Evolutionary conservation across 345 rosid genomes (phyloP), one percentile per base, ranked within the genome.

Genomic region (Firmiana major): DNA sequence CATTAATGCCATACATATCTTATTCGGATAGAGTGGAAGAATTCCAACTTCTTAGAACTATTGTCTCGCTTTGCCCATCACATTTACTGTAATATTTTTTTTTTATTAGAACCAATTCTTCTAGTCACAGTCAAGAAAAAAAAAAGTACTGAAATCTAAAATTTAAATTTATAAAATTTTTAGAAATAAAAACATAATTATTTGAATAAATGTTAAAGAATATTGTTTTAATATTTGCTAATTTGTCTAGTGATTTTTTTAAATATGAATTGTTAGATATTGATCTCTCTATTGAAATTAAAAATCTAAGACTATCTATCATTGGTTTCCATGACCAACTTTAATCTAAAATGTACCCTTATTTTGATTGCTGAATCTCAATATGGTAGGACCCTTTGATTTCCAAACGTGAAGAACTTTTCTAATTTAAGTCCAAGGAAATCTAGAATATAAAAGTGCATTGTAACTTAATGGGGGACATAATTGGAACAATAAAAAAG

Each of bases 31-130:
- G 36, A 7, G 63, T 38, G 42, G 59, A 26, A 43, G 63, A 73
- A 13, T 43, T 79, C 79, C 73, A 59, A 74, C 79, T 6, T 22
- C 73, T 43, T 55, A 16, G 6, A 16, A 48, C 65, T 38, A 46
- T 45, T 3, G 58, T 51, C 46, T 66, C 66, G 5, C 67, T 71
- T 71, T 45, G 48, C 31, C 71, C 64, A 72, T 40, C 65, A 75
- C 28, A 78, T 28, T 26, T 31, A 45, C 48, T 72, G 16, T 72
- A 31, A 6, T 31, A 31, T 1, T 31, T 31, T 31, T 31, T 31
- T 31, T 31, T 31, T 2, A 3, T 31, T 31, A 31, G 3, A 31
- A 31, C 34, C 1, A 31, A 31, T 1, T 31, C 34, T 31, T 31
- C 3, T 31, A 3, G 34, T 31, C 3, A 3, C 3, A 31, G 34